Evolutionary conservation across 2,329 filamentous ascomycete genomes (phyloP), one percentile per base, ranked within the genome.

Genomic region (Cordyceps fumosorosea): DNA sequence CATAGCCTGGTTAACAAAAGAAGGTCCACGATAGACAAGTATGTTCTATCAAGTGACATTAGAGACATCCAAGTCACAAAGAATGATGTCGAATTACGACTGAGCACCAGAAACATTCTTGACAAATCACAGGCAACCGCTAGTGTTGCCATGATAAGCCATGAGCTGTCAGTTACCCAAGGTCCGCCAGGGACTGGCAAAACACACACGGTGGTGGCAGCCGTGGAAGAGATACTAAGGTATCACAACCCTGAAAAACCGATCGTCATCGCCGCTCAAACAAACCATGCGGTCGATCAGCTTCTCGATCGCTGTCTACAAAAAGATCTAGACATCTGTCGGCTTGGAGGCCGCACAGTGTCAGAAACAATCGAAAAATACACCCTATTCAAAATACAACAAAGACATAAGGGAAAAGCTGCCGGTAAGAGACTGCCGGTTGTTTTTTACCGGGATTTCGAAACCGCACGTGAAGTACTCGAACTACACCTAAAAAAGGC

Each of bases 221-320:
- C 89, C 0, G 72, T 97, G 11, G 66, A 72, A 16, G 73, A 70
- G 34, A 65, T 68, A 3, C 56, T 74, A 1, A 42, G 59, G 5
- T 42, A 44, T 10, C 24, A 26, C 6, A 84, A 83, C 53, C 78
- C 88, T 1, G 76, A 93, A 59, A 80, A 84, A 68, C 90, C 90
- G 0, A 86, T 97, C 34, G 80, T 96, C 22, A 80, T 96, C 3
- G 84, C 91, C 0, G 91, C 91, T 8, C 91, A 96, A 68, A 97
- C 92, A 0, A 97, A 97, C 63, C 91, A 96, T 73, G 92, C 92
- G 0, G 77, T 96, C 0, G 92, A 97, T 67, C 92, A 96, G 70
- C 78, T 97, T 0, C 77, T 96, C 0, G 75, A 77, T 1, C 84
- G 88, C 60, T 79, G 91, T 18, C 78, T 85, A 1, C 14, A 14